A percentile compares a stretch with the other conserved stretches of the same genome.
These are phyloP conservation scores for Fusarium begoniae DNA, from an alignment of 2,329 filamentous ascomycete species.

Conservation along the genomic window DNA sequence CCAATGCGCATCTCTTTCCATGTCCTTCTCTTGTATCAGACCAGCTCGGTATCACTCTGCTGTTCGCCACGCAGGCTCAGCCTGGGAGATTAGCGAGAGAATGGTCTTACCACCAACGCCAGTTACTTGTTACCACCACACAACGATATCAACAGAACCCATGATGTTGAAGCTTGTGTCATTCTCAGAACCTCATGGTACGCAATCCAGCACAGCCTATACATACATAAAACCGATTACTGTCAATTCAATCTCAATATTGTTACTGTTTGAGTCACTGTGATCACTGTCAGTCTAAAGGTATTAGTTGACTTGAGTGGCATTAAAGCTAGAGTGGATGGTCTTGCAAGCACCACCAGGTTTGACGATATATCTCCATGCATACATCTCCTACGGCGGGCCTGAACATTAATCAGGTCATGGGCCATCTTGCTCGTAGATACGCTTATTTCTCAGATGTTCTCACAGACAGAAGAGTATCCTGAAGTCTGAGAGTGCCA, in stretches of 20 bases:
- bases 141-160: not conserved
- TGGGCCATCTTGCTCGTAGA: not conserved
- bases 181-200: not conserved
- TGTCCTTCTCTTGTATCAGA: not conserved
- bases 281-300: not conserved
- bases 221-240: not conserved
- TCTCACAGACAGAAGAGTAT: not conserved
- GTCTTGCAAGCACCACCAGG: not conserved
- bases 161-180: not conserved
- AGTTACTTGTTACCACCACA: not conserved
- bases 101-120: not conserved
- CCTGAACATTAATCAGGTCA: not conserved
- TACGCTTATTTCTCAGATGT: not conserved
- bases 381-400: not conserved
- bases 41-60: not conserved
- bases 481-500: not conserved
- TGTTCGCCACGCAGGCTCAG: not conserved
- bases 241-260: not conserved
- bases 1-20: not conserved
- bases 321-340: not conserved
- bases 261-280: not conserved
- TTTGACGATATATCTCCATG: not conserved
- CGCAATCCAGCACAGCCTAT: not conserved
- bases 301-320: not conserved
- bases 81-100: not conserved